Evolutionary conservation across 176 grass and related monocot species (phyloP).

Genomic region (Rhynchospora pubera): DNA sequence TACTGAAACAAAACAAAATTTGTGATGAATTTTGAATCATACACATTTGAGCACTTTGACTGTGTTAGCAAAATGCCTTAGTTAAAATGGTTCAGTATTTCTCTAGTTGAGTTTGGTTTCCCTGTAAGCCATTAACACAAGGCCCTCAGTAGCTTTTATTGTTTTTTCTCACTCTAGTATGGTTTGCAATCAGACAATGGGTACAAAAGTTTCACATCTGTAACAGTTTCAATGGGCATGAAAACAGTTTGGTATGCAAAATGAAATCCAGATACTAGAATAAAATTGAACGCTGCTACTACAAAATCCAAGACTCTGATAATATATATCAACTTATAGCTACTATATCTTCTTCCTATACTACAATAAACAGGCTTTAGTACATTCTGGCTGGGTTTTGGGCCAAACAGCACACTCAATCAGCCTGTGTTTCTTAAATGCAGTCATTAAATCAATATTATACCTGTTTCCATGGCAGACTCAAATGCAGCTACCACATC

Average conservation of each 20-base stretch:
- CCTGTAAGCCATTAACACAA: neutral
- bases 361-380: neutral
- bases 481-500: conserved; percentile 53
- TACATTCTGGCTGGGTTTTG: neutral
- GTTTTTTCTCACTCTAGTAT: neutral
- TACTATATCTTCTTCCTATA: neutral
- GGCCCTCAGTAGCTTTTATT: neutral
- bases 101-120: neutral
- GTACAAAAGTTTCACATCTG: neutral
- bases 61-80: neutral
- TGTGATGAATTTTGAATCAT: neutral
- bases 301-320: neutral
- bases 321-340: neutral
- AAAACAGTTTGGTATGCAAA: neutral
- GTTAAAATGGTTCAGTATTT: neutral
- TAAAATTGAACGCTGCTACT: neutral
- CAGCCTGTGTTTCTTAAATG: neutral
- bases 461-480: conserved; percentile 29
- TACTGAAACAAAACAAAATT: conserved; percentile 8
- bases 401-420: neutral
- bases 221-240: neutral
- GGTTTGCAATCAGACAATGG: neutral
- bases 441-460: neutral
- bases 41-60: conserved; percentile 10
- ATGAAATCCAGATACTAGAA: neutral